Evolutionary conservation across 306 rosid species (phyloP).

Genomic region (Abrus pulchellus): DNA sequence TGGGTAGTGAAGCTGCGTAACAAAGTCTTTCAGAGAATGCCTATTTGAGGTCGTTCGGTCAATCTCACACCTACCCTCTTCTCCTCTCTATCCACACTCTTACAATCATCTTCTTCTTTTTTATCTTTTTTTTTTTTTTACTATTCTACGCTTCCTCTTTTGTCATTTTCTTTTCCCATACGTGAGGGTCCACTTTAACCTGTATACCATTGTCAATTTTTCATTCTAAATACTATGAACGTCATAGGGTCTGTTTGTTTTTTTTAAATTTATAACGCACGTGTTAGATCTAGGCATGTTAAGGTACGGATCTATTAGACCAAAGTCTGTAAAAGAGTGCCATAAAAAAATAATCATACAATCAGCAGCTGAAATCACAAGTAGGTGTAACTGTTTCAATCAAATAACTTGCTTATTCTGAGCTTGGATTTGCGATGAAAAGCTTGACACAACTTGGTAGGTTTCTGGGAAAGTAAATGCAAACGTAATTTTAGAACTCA

Average conservation of each 20-base stretch:
- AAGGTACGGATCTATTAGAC: neutral
- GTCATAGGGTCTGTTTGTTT: neutral
- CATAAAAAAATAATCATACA: no score
- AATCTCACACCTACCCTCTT: conserved; percentile 77
- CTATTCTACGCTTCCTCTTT: neutral
- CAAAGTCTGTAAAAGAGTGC: no score
- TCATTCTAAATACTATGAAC: neutral
- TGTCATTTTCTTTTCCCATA: neutral
- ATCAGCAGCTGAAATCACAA: neutral
- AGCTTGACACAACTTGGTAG: no score
- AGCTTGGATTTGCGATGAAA: no score
- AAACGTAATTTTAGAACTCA: neutral
- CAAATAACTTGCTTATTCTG: neutral
- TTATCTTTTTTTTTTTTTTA: neutral
- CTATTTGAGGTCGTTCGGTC: conserved; percentile 61
- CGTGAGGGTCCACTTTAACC: neutral
- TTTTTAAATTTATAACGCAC: neutral
- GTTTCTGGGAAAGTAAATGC: neutral
- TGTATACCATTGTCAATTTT: no score
- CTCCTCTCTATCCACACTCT: neutral
- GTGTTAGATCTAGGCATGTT: neutral
- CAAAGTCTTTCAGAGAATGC: conserved; percentile 31
- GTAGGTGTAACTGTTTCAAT: neutral
- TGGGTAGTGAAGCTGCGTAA: neutral
- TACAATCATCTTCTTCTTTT: neutral